These are phyloP conservation scores for Nemania diffusa DNA, from an alignment of 2,329 filamentous ascomycete species.

Conservation along the genomic window DNA sequence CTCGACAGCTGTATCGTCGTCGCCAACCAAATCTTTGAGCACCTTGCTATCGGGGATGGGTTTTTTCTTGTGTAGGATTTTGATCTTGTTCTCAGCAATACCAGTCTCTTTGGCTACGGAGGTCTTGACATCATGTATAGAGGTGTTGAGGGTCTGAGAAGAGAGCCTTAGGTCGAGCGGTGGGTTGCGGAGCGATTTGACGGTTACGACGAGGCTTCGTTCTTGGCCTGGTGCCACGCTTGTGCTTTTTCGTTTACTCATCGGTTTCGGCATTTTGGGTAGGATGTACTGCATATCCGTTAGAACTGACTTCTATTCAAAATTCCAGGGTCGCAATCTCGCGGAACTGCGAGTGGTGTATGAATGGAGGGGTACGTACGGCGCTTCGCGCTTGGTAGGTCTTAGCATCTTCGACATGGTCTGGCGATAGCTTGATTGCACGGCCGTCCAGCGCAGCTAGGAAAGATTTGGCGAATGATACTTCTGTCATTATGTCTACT, in stretches of 20 bases:
- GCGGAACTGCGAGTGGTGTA: background rate
- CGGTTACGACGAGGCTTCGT: conserved; percentile 65
- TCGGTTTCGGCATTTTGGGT: conserved; percentile 70
- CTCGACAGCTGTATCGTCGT: conserved; percentile 67
- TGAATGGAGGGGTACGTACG: conserved; percentile 62
- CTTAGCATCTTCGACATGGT: conserved; percentile 89
- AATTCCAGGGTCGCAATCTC: background rate
- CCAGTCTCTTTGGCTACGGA: conserved; percentile 71
- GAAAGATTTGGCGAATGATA: conserved; percentile 85
- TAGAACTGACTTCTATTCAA: conserved; percentile 8
- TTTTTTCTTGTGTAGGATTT: conserved; percentile 87
- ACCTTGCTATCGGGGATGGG: conserved; percentile 82
- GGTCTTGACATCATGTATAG: conserved; percentile 81
- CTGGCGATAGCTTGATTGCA: conserved; percentile 82
- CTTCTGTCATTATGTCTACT: conserved; percentile 74
- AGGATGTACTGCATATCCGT: conserved; percentile 70
- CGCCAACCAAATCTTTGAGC: conserved; percentile 75
- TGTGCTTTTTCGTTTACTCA: conserved; percentile 57
- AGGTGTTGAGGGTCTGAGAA: conserved; percentile 72
- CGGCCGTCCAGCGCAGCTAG: conserved; percentile 81
- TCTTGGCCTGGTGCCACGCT: conserved; percentile 62
- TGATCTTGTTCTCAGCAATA: conserved; percentile 80
- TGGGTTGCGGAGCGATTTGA: conserved; percentile 83
- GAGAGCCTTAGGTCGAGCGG: conserved; percentile 74
- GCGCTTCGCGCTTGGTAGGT: conserved; percentile 79